A percentile compares a stretch with the other conserved stretches of the same genome.
Conservation (phyloP, 352 stramenopile species). For the Plasmopara muralis region DNA sequence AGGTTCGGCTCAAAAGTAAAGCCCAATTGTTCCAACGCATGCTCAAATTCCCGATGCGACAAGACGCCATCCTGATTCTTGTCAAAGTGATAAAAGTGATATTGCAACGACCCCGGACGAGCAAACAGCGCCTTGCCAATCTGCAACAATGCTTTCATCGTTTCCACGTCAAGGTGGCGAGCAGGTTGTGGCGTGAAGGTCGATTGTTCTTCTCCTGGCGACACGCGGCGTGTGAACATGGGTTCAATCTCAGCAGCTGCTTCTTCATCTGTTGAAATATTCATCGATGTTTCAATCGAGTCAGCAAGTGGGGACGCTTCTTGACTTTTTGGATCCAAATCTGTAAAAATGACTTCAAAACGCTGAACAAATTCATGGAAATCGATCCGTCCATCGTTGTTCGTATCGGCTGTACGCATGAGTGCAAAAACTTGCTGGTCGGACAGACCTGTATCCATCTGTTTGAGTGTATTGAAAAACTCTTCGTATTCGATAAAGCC, state of each 20-base stretch:
- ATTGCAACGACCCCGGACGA: slow-evolving; percentile 63
- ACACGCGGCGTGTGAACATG: slow-evolving; percentile 47
- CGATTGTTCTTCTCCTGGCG: slow-evolving; percentile 53
- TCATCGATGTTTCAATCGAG: slow-evolving; percentile 17
- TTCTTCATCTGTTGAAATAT: slow-evolving; percentile 16
- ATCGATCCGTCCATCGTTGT: slow-evolving; percentile 89
- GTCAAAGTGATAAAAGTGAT: slow-evolving; percentile 82
- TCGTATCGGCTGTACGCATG: slow-evolving; percentile 89
- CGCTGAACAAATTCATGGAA: slow-evolving; percentile 88
- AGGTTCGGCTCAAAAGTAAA: slow-evolving; percentile 53
- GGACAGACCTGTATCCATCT: slow-evolving; percentile 88
- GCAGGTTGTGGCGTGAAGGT: slow-evolving; percentile 48
- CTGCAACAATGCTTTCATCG: slow-evolving; percentile 69
- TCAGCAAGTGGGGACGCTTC: neutral
- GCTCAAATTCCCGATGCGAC: slow-evolving; percentile 67
- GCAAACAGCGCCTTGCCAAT: slow-evolving; percentile 75
- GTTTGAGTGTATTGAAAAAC: slow-evolving; percentile 87
- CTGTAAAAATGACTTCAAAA: slow-evolving; percentile 90
- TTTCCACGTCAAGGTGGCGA: slow-evolving; percentile 71
- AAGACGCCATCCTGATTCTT: slow-evolving; percentile 81
- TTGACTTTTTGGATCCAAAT: slow-evolving; percentile 32
- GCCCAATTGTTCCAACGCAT: slow-evolving; percentile 58
- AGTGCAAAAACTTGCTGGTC: slow-evolving; percentile 90
- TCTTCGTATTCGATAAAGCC: slow-evolving; percentile 92
- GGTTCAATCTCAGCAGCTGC: slow-evolving; percentile 12